phyloP scores from a whole-genome alignment of 2,329 filamentous ascomycete genomes.

The Botrytis deweyae region DNA sequence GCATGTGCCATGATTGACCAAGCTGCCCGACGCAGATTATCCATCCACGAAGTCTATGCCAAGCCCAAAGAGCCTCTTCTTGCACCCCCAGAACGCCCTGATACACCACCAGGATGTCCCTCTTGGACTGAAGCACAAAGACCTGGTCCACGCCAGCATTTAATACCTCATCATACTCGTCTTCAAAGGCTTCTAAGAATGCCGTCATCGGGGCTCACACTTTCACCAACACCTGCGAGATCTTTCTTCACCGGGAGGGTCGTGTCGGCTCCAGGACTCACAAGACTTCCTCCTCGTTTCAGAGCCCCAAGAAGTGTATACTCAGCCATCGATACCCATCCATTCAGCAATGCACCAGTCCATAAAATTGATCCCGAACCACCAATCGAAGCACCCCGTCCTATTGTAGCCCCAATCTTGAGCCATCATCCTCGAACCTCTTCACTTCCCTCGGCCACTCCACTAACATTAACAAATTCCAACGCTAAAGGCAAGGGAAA shows the following conservation, averaged over 20 bases:
- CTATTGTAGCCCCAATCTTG: background rate
- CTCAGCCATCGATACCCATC: constrained; percentile 36
- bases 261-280: constrained; percentile 14
- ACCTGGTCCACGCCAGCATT: constrained; percentile 14
- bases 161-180: constrained; percentile 21
- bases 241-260: constrained; percentile 12
- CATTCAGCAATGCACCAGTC: constrained; percentile 33
- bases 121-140: constrained; percentile 39
- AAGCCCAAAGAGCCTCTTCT: constrained; percentile 36
- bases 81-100: constrained; percentile 34
- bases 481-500: background rate
- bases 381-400: constrained; percentile 12
- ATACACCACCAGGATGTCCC: constrained; percentile 39
- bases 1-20: constrained; percentile 33
- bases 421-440: constrained; percentile 8
- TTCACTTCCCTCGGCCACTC: background rate
- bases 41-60: constrained; percentile 37
- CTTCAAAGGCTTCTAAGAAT: constrained; percentile 32
- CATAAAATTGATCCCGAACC: constrained; percentile 22
- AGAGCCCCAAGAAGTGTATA: constrained; percentile 38
- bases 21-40: constrained; percentile 24
- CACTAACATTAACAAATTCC: background rate
- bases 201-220: constrained; percentile 20
- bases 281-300: constrained; percentile 28
- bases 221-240: constrained; percentile 20